Conservation (phyloP, 225 moss, liverwort and hornwort species). For the Thuidium tamariscinum region DNA sequence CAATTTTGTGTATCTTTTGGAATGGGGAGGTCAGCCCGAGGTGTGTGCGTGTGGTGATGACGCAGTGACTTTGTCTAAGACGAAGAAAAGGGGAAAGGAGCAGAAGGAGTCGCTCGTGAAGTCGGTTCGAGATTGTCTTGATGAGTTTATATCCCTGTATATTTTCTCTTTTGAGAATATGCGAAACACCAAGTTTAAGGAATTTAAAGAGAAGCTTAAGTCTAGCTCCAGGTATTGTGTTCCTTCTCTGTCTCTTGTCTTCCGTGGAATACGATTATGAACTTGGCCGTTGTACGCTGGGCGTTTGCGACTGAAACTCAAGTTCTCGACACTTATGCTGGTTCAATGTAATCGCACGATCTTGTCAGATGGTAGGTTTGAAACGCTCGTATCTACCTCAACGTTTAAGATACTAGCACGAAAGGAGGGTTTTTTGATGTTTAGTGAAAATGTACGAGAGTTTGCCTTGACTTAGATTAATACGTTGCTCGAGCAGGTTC, state of each 20-base stretch:
- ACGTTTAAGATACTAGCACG: neutral
- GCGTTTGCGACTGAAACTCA: neutral
- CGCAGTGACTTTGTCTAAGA: conserved; percentile 92
- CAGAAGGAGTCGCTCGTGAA: conserved; percentile 86
- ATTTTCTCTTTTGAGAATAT: conserved; percentile 84
- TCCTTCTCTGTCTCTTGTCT: neutral
- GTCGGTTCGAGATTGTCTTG: conserved; percentile 60
- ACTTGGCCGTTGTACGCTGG: neutral
- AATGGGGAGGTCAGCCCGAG: neutral
- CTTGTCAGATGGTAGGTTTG: neutral
- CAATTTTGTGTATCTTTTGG: neutral
- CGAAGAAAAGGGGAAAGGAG: conserved; percentile 76
- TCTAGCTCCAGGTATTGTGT: conserved; percentile 53
- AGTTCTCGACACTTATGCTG: neutral
- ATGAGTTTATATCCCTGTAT: conserved; percentile 64
- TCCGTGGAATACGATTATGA: neutral
- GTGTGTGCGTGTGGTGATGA: neutral
- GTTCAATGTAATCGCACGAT: neutral
- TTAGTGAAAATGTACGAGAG: neutral
- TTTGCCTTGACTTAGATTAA: neutral
- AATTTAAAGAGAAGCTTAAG: conserved; percentile 73
- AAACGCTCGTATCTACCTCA: neutral
- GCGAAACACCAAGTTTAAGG: conserved; percentile 87
- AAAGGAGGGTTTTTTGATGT: neutral
- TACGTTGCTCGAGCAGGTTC: conserved; percentile 31